phyloP scores from a whole-genome alignment of 805 yeast species.

The Myxozyma mucilagina region DNA sequence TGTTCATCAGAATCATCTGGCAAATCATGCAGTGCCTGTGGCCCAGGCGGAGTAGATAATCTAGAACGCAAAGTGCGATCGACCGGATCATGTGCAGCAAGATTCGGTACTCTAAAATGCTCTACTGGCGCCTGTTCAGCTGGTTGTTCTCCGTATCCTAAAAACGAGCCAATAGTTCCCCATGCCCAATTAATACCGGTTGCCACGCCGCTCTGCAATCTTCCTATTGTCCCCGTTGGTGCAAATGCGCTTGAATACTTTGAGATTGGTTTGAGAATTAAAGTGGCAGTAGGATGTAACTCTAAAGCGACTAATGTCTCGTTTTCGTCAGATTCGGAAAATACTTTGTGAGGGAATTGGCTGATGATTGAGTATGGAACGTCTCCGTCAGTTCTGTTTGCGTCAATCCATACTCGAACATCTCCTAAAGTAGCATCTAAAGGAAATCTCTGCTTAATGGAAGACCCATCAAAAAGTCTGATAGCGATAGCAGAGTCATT shows the following conservation, averaged over 20 bases:
- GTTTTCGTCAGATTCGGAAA: constrained; percentile 62
- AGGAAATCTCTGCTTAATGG: constrained; percentile 54
- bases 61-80: neutral
- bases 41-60: constrained; percentile 7
- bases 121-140: neutral
- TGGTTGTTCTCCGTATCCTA: constrained; percentile 34
- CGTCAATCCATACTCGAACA: constrained; percentile 64
- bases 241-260: constrained; percentile 39
- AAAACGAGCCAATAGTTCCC: constrained; percentile 36
- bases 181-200: constrained; percentile 30
- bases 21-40: constrained; percentile 29
- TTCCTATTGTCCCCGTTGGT: constrained; percentile 19
- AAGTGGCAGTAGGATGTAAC: constrained; percentile 69
- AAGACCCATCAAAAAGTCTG: constrained; percentile 65
- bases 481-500: constrained; percentile 52
- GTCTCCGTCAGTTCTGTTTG: constrained; percentile 50
- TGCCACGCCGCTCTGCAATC: constrained; percentile 27
- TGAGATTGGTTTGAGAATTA: constrained; percentile 65
- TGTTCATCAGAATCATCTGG: constrained; percentile 43
- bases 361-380: constrained; percentile 54
- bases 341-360: constrained; percentile 62
- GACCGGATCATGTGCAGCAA: constrained; percentile 1
- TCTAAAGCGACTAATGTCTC: constrained; percentile 54
- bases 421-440: constrained; percentile 50
- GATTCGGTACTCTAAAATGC: constrained; percentile 5